These are phyloP conservation scores for Tieghemostelium lacteum DNA, from an alignment of 78 protist genomes.

Conservation along the genomic window DNA sequence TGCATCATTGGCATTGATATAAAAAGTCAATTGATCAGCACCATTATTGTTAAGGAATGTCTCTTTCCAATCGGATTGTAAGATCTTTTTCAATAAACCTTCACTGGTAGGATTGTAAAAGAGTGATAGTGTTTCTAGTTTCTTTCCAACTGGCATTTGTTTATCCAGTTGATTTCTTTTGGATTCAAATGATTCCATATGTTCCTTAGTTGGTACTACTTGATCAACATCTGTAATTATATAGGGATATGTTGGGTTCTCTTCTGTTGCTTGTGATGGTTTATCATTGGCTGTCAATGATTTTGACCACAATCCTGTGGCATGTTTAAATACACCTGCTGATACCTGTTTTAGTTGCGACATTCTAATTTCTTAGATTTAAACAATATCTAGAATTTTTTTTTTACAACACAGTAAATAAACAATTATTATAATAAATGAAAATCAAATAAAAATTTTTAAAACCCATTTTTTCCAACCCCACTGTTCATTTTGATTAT, in stretches of 20 bases:
- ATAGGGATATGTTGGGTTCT: constrained; percentile 20
- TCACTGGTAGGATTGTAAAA: constrained; percentile 44
- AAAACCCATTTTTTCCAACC: too few relatives aligned
- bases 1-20: constrained; percentile 31
- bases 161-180: constrained; percentile 35
- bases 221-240: constrained; percentile 15
- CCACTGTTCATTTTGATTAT: too few relatives aligned
- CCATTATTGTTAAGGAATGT: constrained; percentile 4
- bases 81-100: constrained; percentile 11
- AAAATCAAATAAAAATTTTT: too few relatives aligned
- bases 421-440: too few relatives aligned
- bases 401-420: too few relatives aligned
- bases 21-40: constrained; percentile 13
- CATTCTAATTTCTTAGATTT: constrained; percentile 1
- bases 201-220: constrained; percentile 31
- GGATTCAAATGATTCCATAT: constrained; percentile 30
- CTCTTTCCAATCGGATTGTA: constrained; percentile 34
- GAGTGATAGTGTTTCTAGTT: constrained; percentile 27
- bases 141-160: constrained; percentile 22
- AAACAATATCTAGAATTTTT: too few relatives aligned
- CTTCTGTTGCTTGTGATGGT: neutral
- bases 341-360: constrained; percentile 31
- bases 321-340: constrained; percentile 24
- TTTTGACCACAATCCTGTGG: constrained; percentile 16
- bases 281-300: neutral